Evolutionary conservation across 371 early-diverging fungal genomes (phyloP), one percentile per base, ranked within the genome.

Genomic region (Rhizopus arrhizus): DNA sequence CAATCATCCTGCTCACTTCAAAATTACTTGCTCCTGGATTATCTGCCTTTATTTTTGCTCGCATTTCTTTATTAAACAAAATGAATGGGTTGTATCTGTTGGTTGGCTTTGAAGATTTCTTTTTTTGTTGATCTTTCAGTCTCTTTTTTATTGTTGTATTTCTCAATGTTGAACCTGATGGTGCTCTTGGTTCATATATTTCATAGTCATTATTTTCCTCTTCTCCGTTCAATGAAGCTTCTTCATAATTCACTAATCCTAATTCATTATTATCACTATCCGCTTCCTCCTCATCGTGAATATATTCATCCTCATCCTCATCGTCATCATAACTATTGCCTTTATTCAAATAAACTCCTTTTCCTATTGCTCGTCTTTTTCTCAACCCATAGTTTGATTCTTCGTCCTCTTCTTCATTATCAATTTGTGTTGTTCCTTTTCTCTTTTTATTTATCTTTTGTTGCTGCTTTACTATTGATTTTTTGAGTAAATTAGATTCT

Each of bases 11-110:
- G 43, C 60, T 65, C 36, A 65, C 33, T 38, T 65, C 59, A 33
- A 35, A 35, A 47, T 32, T 49, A 10, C 35, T n/a, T n/a, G 56
- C 35, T n/a, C 45, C 56, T 15, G 58, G 54, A 33, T 63, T 46
- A 0, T 49, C 38, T 15, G 32, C 48, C 7, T 40, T 53, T 6
- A 63, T 43, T 3, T 53, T 46, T 33, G 13, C 15, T 32, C 68
- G 50, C 35, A 60, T 48, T 31, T 62, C 50, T 29, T 55, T 56
- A 43, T 69, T 69, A 31, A 59, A 69, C n/a, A 69, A 31, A 6
- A 69, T 56, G 15, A 41, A 69, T 4, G 70, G 62, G 49, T 69
- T 69, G 54, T 50, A 69, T 53, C 52, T 42, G 48, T 65, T 65
- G 28, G 16, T 31, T 15, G 31, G 63, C 32, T 50, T 68, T 36